Evolutionary conservation across 306 rosid genomes (phyloP).

Genomic region (Vicia villosa): DNA sequence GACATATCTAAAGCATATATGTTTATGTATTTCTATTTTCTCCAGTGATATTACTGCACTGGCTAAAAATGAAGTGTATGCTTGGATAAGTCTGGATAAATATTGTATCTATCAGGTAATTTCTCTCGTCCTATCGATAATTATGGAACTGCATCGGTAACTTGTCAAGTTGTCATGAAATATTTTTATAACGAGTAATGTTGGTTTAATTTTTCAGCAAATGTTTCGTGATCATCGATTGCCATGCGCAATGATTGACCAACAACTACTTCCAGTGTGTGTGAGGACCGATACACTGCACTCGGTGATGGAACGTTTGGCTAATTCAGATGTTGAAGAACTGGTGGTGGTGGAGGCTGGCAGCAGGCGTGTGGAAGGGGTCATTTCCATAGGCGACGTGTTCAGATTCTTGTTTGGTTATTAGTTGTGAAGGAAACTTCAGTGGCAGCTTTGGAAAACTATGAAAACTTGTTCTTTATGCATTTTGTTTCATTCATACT

Average conservation of each 20-base stretch:
- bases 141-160: neutral
- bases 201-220: constrained; percentile 1
- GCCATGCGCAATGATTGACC: constrained; percentile 20
- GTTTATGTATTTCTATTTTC: constrained; percentile 21
- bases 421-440: constrained; percentile 25
- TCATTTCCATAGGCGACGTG: constrained; percentile 62
- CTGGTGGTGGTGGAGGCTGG: constrained; percentile 58
- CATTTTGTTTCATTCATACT: no score
- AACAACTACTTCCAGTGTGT: constrained; percentile 34
- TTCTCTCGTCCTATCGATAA: constrained; percentile 9
- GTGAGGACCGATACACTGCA: constrained; percentile 59
- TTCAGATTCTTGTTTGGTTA: constrained; percentile 60
- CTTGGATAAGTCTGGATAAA: constrained; percentile 50
- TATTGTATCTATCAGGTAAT: constrained; percentile 64
- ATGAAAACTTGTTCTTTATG: neutral
- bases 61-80: constrained; percentile 58
- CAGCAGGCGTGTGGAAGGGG: constrained; percentile 69
- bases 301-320: constrained; percentile 61
- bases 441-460: neutral
- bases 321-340: constrained; percentile 32
- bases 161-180: constrained; percentile 5
- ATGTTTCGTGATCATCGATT: constrained; percentile 25
- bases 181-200: no score
- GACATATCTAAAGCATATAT: constrained; percentile 1
- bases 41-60: constrained; percentile 70